Evolutionary conservation across 768 basidiomycete species (phyloP), one percentile per base, ranked within the genome.

Genomic region (Termitomyces sp.): DNA sequence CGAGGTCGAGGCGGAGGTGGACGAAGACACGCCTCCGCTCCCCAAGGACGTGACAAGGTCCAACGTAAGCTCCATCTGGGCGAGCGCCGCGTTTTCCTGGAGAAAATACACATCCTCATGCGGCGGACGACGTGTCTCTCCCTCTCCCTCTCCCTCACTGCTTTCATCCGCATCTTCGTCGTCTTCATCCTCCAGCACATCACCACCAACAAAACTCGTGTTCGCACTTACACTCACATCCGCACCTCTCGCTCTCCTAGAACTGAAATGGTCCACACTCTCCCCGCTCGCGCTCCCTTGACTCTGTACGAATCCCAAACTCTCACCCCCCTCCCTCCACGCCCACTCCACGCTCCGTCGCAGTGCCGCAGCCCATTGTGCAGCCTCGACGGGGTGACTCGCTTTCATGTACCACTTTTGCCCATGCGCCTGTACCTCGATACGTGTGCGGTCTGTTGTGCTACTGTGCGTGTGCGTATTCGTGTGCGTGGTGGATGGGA

Each of bases 381-480:
- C 79, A 5, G 92, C 92, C 70, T 98, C 95, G 5, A 90, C 91
- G 0, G 89, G 92, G 64, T 97, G 93, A 59, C 86, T 90, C 0
- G 89, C 89, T 56, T 86, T 88, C 71, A 94, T 77, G 68, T 87
- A 88, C 91, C 91, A 92, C 69, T 86, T 90, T 64, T 89, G 86
- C 0, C 74, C 67, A 42, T 78, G 73, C 3, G 86, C 84, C 58
- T 87, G 84, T 5, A 98, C 82, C 66, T 96, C 94, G 63, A 98
- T 95, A 14, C 92, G 85, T 19, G 85, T 75, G n/a, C n/a, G n/a
- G n/a, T n/a, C n/a, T n/a, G n/a, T n/a, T n/a, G n/a, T n/a, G n/a
- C n/a, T n/a, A n/a, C n/a, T n/a, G n/a, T n/a, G n/a, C n/a, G n/a
- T n/a, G n/a, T n/a, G n/a, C n/a, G n/a, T n/a, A n/a, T n/a, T n/a